Percentiles rank a stretch among this genome's conserved stretches.
Conservation (phyloP, 2,329 filamentous ascomycete genomes). For the Epicoccum sorghinum region DNA sequence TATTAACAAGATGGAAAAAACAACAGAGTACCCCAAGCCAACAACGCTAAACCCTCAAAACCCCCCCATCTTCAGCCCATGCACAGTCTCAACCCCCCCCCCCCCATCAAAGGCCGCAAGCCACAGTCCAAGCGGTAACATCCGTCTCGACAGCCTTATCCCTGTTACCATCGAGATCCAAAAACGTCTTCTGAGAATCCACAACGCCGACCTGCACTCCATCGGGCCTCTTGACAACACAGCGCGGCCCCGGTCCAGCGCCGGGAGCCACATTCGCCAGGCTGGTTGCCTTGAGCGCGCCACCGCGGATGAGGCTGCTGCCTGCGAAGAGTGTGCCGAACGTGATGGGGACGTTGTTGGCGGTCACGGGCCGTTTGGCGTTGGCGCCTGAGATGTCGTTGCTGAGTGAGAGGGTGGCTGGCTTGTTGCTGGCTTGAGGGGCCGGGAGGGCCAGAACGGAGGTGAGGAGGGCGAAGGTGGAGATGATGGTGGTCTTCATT, state of each 20-base stretch:
- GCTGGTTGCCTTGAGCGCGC: conserved; percentile 22
- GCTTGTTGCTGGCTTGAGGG: not conserved
- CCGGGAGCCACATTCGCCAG: conserved; percentile 19
- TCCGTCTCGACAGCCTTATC: conserved; percentile 20
- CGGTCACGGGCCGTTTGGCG: conserved; percentile 12
- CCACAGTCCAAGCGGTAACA: conserved; percentile 6
- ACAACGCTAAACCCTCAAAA: too few species aligned
- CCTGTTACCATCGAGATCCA: conserved; percentile 20
- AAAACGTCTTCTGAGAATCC: conserved; percentile 22
- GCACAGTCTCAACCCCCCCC: too few species aligned
- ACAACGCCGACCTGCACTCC: not conserved
- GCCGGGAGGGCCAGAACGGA: conserved; percentile 19
- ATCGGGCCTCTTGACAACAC: conserved; percentile 15
- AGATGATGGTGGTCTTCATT: too few species aligned
- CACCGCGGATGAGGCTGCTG: conserved; percentile 16
- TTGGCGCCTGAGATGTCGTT: conserved; percentile 26
- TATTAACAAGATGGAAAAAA: too few species aligned
- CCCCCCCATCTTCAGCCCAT: too few species aligned
- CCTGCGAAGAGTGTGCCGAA: conserved; percentile 17
- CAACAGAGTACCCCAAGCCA: too few species aligned
- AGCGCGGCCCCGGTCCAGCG: conserved; percentile 5
- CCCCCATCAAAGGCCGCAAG: too few species aligned
- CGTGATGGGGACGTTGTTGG: conserved; percentile 11
- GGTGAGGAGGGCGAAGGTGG: conserved; percentile 16
- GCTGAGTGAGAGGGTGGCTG: conserved; percentile 20